Conservation (phyloP, 306 rosid genomes). For the Rosa persica region DNA sequence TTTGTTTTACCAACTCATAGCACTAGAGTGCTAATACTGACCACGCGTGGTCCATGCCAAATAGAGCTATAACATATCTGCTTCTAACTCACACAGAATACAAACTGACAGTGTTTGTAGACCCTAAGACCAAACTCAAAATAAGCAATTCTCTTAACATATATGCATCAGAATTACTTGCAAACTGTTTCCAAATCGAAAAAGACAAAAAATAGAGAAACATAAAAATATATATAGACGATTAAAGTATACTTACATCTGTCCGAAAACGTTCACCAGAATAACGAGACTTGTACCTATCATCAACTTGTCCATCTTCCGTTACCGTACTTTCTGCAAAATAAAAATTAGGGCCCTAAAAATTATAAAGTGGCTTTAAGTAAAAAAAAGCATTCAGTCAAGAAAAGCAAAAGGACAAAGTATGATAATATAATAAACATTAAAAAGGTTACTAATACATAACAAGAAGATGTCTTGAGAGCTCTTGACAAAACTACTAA, state of each 20-base stretch:
- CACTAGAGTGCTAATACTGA: neutral
- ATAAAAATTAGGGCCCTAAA: constrained; percentile 36
- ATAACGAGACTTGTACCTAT: constrained; percentile 24
- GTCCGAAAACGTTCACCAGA: constrained; percentile 37
- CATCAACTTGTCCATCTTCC: constrained; percentile 42
- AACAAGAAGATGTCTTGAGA: neutral
- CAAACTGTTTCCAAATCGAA: neutral
- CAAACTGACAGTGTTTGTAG: neutral
- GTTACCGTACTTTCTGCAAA: constrained; percentile 52
- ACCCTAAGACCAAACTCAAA: neutral
- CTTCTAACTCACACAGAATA: neutral
- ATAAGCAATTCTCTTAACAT: neutral
- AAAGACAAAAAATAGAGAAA: neutral
- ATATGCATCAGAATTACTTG: neutral
- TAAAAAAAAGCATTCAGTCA: neutral
- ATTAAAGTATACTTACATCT: constrained; percentile 48
- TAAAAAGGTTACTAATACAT: neutral
- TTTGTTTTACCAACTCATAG: neutral
- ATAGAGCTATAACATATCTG: neutral
- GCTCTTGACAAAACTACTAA: neutral
- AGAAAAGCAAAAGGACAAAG: neutral
- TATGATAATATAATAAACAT: neutral
- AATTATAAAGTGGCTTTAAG: constrained; percentile 22
- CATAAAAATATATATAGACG: neutral
- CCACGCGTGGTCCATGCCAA: neutral